A percentile compares a stretch with the other conserved stretches of the same genome.
phyloP scores from a whole-genome alignment of 1,139 yeast species.

The Sugiyamaella castrensis region DNA sequence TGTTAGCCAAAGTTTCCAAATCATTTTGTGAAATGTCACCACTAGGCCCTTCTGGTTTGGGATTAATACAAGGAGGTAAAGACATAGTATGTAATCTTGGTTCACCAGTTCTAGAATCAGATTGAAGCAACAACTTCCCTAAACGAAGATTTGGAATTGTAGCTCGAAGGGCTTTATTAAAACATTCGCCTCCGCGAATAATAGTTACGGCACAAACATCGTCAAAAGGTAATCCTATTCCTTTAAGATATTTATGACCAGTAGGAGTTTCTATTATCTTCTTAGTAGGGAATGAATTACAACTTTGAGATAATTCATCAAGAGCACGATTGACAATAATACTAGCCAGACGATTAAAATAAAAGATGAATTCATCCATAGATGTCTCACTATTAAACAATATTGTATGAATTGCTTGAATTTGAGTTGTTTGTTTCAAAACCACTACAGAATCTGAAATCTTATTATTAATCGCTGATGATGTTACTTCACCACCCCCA shows the following conservation, averaged over 20 bases:
- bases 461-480: constrained; percentile 28
- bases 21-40: constrained; percentile 21
- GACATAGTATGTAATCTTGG: constrained; percentile 82
- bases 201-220: constrained; percentile 70
- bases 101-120: constrained; percentile 86
- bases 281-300: constrained; percentile 67
- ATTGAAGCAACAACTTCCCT: constrained; percentile 83
- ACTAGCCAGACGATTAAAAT: constrained; percentile 75
- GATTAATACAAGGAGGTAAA: constrained; percentile 45
- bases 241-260: constrained; percentile 37
- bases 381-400: constrained; percentile 53
- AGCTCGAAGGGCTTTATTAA: constrained; percentile 69
- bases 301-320: constrained; percentile 80
- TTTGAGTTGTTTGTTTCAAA: constrained; percentile 63
- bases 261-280: constrained; percentile 57
- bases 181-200: constrained; percentile 91
- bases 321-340: constrained; percentile 66
- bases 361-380: constrained; percentile 78
- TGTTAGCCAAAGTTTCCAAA: constrained; percentile 24
- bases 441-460: background rate
- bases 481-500: constrained; percentile 39
- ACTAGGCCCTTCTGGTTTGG: constrained; percentile 22
- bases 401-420: constrained; percentile 68
- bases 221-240: constrained; percentile 45
- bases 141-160: constrained; percentile 73